phyloP scores from a whole-genome alignment of 2,329 filamentous ascomycete species.

The Microsporum canis region DNA sequence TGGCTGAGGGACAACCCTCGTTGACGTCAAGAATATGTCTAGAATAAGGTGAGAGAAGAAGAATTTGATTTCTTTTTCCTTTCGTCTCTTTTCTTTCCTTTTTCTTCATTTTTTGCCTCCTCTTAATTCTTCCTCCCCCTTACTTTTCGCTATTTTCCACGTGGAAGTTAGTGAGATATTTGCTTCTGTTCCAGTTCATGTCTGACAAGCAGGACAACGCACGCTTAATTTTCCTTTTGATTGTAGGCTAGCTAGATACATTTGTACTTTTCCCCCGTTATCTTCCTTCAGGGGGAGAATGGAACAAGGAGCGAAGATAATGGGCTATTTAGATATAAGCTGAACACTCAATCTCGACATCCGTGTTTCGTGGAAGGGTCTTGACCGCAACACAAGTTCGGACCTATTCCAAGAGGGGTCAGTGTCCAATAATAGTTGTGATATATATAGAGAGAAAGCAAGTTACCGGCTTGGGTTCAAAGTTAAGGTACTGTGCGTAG shows the following conservation, averaged over 20 bases:
- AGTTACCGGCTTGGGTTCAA: conserved; percentile 10
- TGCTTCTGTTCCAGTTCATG: conserved; percentile 1
- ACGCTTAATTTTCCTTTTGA: background rate
- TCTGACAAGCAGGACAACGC: conserved; percentile 3
- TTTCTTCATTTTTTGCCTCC: background rate
- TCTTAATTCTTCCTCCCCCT: background rate
- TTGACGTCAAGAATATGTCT: background rate
- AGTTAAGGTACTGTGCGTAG: conserved; percentile 54
- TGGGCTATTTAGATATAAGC: conserved; percentile 6
- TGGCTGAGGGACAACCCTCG: background rate
- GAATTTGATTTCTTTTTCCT: background rate
- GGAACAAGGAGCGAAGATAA: background rate
- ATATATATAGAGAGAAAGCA: background rate
- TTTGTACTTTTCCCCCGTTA: background rate
- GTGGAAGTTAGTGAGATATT: background rate
- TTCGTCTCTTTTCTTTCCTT: background rate
- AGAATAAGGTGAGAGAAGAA: background rate
- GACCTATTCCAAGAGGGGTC: conserved; percentile 2
- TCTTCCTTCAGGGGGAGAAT: background rate
- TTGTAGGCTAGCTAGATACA: background rate
- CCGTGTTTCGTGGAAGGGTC: conserved; percentile 9
- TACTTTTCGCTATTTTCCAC: background rate
- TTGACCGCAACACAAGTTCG: conserved; percentile 13
- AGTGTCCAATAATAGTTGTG: background rate
- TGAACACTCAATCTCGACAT: conserved; percentile 13